Percentiles rank a stretch among this genome's conserved stretches.
phyloP scores from a whole-genome alignment of 345 rosid species.

The Sapria himalayana region DNA sequence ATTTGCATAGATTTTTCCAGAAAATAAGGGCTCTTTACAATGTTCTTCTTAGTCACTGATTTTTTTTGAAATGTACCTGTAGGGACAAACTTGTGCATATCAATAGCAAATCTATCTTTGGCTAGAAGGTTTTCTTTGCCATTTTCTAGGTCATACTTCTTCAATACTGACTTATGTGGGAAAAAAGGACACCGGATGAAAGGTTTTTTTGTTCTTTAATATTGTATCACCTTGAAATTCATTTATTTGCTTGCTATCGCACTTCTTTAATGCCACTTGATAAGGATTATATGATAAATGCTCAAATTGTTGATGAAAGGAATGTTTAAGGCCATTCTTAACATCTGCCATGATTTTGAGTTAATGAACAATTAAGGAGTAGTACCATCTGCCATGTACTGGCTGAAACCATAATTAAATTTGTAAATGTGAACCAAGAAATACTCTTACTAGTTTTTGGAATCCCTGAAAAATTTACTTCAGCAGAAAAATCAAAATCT shows the following conservation, averaged over 20 bases:
- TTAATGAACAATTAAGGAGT: slow-evolving; percentile 4
- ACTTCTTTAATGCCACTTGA: slow-evolving; percentile 13
- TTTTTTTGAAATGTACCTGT: slow-evolving; percentile 1
- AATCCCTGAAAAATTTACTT: slow-evolving; percentile 11
- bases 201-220: slow-evolving; percentile 25
- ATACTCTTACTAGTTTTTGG: slow-evolving; percentile 17
- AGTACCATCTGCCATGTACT: slow-evolving; percentile 2
- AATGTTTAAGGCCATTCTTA: slow-evolving; percentile 8
- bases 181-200: slow-evolving; percentile 49
- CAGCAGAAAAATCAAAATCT: slow-evolving; percentile 13
- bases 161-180: slow-evolving; percentile 28
- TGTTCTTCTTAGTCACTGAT: slow-evolving; percentile 4
- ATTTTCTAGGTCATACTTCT: slow-evolving; percentile 14
- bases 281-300: slow-evolving; percentile 12
- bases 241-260: slow-evolving; percentile 10
- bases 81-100: neutral
- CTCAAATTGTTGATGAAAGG: slow-evolving; percentile 10
- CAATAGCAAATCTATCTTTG: slow-evolving; percentile 12
- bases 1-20: slow-evolving; percentile 4
- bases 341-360: slow-evolving; percentile 9
- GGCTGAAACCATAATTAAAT: neutral
- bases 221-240: slow-evolving; percentile 18
- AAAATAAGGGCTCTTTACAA: slow-evolving; percentile 11
- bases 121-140: slow-evolving; percentile 13
- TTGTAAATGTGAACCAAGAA: neutral